Evolutionary conservation across 2,329 filamentous ascomycete genomes (phyloP), one percentile per base, ranked within the genome.

Genomic region (Fusarium virguliforme): DNA sequence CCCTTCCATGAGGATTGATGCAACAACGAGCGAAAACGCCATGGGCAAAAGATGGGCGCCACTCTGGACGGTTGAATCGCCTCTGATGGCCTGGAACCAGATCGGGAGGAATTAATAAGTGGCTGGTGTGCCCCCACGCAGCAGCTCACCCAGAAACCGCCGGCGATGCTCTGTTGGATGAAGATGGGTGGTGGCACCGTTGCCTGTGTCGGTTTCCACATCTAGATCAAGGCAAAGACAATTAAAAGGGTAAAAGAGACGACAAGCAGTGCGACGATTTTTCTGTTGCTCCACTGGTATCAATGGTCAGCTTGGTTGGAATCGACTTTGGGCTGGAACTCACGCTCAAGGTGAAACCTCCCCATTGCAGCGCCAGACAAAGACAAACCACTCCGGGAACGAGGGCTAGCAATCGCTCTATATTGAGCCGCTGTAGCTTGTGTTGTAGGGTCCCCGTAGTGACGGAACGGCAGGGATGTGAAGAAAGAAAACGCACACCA

Each of bases 331-430:
- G 18, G 1, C 18, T 54, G 5, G 32, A 9, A 54, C 50, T 37
- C 64, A 77, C 76, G n/a, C 43, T 48, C 58, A 83, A 79, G 15
- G 76, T 78, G 22, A 74, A 73, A 6, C 81, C 83, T 57, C 82
- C 83, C 84, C 84, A 87, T 63, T 86, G 83, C 12, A 87, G 76
- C 10, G 84, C 85, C 18, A 87, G 74, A 1, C 86, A 70, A 7
- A 86, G 77, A 62, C 83, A 86, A 35, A 85, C 74, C 4, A 83
- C 80, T 8, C 83, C 83, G 0, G 88, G 88, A 63, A 91, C 85
- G 67, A 88, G 82, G 6, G 85, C 66, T 13, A 62, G 12, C 13
- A 86, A 87, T 15, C 89, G 88, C 3, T 88, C 74, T 0, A 85
- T 24, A 13, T 66, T 65, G 3, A 66, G 43, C 15, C 60, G 61